phyloP scores from a whole-genome alignment of 2,329 filamentous ascomycete genomes.

The Onygena corvina region DNA sequence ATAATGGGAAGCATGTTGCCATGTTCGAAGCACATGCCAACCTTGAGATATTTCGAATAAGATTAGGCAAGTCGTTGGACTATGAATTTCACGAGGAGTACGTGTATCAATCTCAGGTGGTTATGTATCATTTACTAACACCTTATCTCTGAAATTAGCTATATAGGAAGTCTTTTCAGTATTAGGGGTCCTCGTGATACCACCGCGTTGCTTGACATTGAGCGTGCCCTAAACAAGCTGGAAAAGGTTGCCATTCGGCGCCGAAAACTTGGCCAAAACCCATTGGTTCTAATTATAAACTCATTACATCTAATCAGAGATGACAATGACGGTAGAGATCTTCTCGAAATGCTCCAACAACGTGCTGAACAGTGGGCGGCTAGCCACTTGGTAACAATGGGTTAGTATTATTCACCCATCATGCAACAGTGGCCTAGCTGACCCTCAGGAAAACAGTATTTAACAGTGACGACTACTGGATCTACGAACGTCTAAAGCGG shows the following conservation, averaged over 20 bases:
- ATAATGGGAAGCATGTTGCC: slow-evolving; percentile 74
- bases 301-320: slow-evolving; percentile 83
- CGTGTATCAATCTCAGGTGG: slow-evolving; percentile 12
- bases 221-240: slow-evolving; percentile 91
- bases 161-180: slow-evolving; percentile 85
- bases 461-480: slow-evolving; percentile 97
- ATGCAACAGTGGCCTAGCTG: background rate
- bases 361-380: slow-evolving; percentile 95
- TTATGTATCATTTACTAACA: background rate
- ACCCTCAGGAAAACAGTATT: slow-evolving; percentile 50
- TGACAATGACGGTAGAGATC: slow-evolving; percentile 81
- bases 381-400: slow-evolving; percentile 68
- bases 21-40: slow-evolving; percentile 97
- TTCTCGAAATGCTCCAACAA: slow-evolving; percentile 90
- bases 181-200: slow-evolving; percentile 86
- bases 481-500: slow-evolving; percentile 87
- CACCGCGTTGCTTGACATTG: slow-evolving; percentile 85
- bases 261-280: slow-evolving; percentile 49
- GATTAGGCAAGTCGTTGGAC: slow-evolving; percentile 84
- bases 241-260: slow-evolving; percentile 76
- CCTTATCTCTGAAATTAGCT: slow-evolving; percentile 20
- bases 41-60: slow-evolving; percentile 84
- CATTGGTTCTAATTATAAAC: slow-evolving; percentile 88
- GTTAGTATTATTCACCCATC: slow-evolving; percentile 19
- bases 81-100: slow-evolving; percentile 98